Conservation (phyloP, 2,329 filamentous ascomycete species). For the Ilyonectria robusta region DNA sequence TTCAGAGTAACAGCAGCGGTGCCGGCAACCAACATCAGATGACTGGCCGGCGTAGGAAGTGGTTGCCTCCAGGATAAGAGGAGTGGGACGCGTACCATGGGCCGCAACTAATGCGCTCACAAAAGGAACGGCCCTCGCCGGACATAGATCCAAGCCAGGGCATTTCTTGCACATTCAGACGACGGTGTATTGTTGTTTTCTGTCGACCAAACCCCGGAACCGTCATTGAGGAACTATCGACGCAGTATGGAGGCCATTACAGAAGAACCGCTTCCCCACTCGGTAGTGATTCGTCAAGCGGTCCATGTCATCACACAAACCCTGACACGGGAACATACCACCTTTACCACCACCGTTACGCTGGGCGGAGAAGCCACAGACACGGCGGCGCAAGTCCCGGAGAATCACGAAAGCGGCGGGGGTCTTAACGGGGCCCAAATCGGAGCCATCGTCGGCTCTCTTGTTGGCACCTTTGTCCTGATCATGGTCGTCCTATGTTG, state of each 20-base stretch:
- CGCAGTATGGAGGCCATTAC: slow-evolving; percentile 14
- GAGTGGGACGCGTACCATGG: slow-evolving; percentile 27
- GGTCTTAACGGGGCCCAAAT: slow-evolving; percentile 55
- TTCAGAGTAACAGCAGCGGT: slow-evolving; percentile 16
- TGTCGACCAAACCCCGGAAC: slow-evolving; percentile 1
- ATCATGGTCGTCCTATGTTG: slow-evolving; percentile 52
- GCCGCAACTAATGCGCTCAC: slow-evolving; percentile 30
- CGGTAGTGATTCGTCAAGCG: slow-evolving; percentile 44
- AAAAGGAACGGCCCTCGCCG: slow-evolving; percentile 33
- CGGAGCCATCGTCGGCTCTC: slow-evolving; percentile 58
- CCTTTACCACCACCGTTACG: slow-evolving; percentile 55
- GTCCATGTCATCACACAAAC: slow-evolving; percentile 55
- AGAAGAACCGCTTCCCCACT: slow-evolving; percentile 31
- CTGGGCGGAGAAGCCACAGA: slow-evolving; percentile 35
- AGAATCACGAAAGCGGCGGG: slow-evolving; percentile 32
- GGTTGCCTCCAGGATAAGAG: slow-evolving; percentile 38
- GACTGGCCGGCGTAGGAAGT: slow-evolving; percentile 29
- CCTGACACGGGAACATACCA: slow-evolving; percentile 52
- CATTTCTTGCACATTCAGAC: slow-evolving; percentile 34
- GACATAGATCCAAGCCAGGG: not conserved
- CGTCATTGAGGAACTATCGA: slow-evolving; percentile 9
- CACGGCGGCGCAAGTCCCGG: slow-evolving; percentile 17
- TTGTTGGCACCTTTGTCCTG: slow-evolving; percentile 56
- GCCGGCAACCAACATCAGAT: slow-evolving; percentile 39
- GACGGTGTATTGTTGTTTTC: slow-evolving; percentile 16